Evolutionary conservation across 495 filamentous ascomycete species (phyloP), one percentile per base, ranked within the genome.

Genomic region (Penicillium manginii): DNA sequence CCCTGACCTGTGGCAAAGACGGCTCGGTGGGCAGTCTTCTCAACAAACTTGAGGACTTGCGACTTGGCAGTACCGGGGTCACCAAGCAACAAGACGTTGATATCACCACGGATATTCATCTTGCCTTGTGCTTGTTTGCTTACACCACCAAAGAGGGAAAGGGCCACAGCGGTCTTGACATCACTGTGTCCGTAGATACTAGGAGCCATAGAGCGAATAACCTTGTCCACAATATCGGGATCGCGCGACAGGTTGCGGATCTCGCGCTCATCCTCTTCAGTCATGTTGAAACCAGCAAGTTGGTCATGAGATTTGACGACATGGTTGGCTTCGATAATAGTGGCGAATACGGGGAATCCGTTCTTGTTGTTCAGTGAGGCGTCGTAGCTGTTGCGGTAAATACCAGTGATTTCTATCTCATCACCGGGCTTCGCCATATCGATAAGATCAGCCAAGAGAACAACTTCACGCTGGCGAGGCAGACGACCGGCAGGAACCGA

Each of bases 1-100:
- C 96, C 96, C 73, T 99, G 96, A 68, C 96, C 96, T 1, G 96
- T 98, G 33, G 96, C 96, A 72, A 98, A 99, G 59, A 99, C 96
- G 50, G 96, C 96, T 9, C 96, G 86, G 67, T 98, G 96, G 11
- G 96, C 96, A 5, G 93, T 97, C 74, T 97, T 97, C 72, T 99
- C 94, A 45, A 97, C 89, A 68, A 96, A 99, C 72, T 99, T 98
- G 46, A 99, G 86, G 17, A 99, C 85, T 74, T 99, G 96, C 2
- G 96, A 99, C 71, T 99, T 99, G 64, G 96, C 96, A 8, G 96
- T 99, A 72, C 96, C 96, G 0, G 96, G 96, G 65, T 99, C 96
- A 74, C 96, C 96, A 22, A 98, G 92, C 10, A 99, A 85, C 5
- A 99, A 85, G 19, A 99, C 88, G 74, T 99, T 99, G 81, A 99